Evolutionary conservation across 1,284 basidiomycete species (phyloP).

Genomic region (Pyrrhoderma lamaoense): DNA sequence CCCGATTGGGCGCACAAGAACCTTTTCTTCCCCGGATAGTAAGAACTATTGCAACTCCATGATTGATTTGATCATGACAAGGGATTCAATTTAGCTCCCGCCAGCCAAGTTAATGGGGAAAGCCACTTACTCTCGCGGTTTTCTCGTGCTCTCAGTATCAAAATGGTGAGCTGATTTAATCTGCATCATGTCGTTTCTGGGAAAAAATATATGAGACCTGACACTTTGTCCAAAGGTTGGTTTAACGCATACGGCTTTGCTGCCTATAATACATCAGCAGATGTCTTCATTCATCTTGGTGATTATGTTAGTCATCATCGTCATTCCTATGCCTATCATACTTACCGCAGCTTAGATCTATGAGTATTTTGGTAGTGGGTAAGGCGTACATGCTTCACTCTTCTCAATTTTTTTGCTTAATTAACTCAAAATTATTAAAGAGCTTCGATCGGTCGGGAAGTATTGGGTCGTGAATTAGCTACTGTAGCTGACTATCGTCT

Average conservation of each 20-base stretch:
- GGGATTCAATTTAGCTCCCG: too few species aligned
- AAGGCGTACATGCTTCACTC: constrained; percentile 6
- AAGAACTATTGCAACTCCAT: too few species aligned
- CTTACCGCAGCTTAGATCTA: constrained; percentile 47
- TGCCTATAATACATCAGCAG: constrained; percentile 47
- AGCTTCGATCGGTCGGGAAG: constrained; percentile 39
- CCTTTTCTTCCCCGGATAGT: constrained; percentile 41
- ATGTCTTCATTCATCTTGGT: constrained; percentile 57
- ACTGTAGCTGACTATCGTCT: constrained; percentile 58
- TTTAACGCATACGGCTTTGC: constrained; percentile 65
- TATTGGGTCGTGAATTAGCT: constrained; percentile 48
- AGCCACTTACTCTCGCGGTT: constrained; percentile 47
- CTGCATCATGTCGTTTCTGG: neutral
- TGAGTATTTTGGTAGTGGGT: constrained; percentile 44
- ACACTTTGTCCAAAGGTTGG: constrained; percentile 40
- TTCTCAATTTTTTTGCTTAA: too few species aligned
- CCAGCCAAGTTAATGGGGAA: constrained; percentile 48
- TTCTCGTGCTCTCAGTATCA: constrained; percentile 57
- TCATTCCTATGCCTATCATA: too few species aligned
- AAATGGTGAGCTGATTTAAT: constrained; percentile 27
- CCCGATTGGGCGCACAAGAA: constrained; percentile 44
- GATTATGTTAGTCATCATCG: constrained; percentile 43
- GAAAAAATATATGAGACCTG: too few species aligned
- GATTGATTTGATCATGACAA: too few species aligned
- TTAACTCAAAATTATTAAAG: constrained; percentile 24